A percentile compares a stretch with the other conserved stretches of the same genome.
These are phyloP conservation scores for Begonia peltatifolia DNA, from an alignment of 306 rosid species.

Conservation along the genomic window DNA sequence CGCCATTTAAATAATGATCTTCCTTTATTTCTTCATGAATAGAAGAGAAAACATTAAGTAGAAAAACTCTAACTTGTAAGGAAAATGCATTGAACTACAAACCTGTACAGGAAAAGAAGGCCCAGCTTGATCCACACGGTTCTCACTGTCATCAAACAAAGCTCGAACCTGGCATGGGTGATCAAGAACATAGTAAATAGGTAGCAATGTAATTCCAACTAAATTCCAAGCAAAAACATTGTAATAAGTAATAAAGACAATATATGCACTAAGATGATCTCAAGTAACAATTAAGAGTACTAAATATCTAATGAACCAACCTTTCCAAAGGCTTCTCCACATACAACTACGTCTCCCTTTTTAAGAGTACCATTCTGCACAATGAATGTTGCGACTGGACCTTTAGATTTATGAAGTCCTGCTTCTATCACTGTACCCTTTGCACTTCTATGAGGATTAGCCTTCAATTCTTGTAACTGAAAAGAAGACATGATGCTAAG, in stretches of 20 bases:
- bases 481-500: constrained; percentile 24
- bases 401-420: constrained; percentile 85
- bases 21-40: no score
- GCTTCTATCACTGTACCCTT: constrained; percentile 94
- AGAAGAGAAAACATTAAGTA: no score
- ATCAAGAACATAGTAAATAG: no score
- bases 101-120: constrained; percentile 96
- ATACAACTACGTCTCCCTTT: constrained; percentile 61
- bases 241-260: neutral
- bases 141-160: constrained; percentile 81
- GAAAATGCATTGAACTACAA: constrained; percentile 11
- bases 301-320: constrained; percentile 25
- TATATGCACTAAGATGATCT: constrained; percentile 1
- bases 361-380: constrained; percentile 87
- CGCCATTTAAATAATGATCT: no score
- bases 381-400: constrained; percentile 83
- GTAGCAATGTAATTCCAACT: no score
- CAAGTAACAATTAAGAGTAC: neutral
- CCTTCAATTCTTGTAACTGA: constrained; percentile 97
- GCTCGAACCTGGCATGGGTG: constrained; percentile 62
- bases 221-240: neutral
- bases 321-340: constrained; percentile 98
- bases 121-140: constrained; percentile 66
- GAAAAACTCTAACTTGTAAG: no score
- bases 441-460: constrained; percentile 84